Percentiles rank a stretch among this genome's conserved stretches.
Conservation (phyloP, 495 filamentous ascomycete species). For the Immersiella caudata region DNA sequence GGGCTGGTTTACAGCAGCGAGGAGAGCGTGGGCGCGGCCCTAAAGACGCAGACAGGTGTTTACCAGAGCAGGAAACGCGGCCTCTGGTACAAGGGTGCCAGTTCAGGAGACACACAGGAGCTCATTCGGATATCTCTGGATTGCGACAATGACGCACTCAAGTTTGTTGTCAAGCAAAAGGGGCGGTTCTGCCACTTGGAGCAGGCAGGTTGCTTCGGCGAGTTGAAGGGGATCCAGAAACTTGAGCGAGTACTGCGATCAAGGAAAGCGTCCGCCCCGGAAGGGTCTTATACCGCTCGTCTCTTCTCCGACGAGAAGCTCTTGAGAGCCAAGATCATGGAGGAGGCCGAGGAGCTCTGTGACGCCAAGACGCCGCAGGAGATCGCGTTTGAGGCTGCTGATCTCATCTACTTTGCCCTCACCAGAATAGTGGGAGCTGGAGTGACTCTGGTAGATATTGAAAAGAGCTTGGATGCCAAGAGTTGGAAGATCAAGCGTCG, state of each 20-base stretch:
- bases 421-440: slow-evolving; percentile 83
- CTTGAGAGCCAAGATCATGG: slow-evolving; percentile 93
- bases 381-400: slow-evolving; percentile 89
- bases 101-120: slow-evolving; percentile 90
- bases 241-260: slow-evolving; percentile 81
- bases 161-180: slow-evolving; percentile 85
- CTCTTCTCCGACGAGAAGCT: slow-evolving; percentile 91
- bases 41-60: slow-evolving; percentile 86
- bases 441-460: slow-evolving; percentile 83
- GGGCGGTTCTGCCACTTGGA: slow-evolving; percentile 95
- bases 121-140: slow-evolving; percentile 81
- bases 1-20: slow-evolving; percentile 92
- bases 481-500: slow-evolving; percentile 89
- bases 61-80: slow-evolving; percentile 95
- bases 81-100: slow-evolving; percentile 95
- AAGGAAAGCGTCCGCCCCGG: slow-evolving; percentile 78
- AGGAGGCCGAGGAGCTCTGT: slow-evolving; percentile 94
- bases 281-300: slow-evolving; percentile 89
- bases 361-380: slow-evolving; percentile 79
- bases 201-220: slow-evolving; percentile 88
- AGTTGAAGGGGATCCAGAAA: slow-evolving; percentile 75
- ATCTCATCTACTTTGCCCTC: slow-evolving; percentile 93
- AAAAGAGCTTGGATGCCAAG: slow-evolving; percentile 90
- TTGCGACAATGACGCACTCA: slow-evolving; percentile 90
- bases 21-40: slow-evolving; percentile 83